Percentiles rank a stretch among this genome's conserved stretches.
Evolutionary conservation across 2,329 filamentous ascomycete genomes (phyloP).

Genomic region (Monosporascus sp.): DNA sequence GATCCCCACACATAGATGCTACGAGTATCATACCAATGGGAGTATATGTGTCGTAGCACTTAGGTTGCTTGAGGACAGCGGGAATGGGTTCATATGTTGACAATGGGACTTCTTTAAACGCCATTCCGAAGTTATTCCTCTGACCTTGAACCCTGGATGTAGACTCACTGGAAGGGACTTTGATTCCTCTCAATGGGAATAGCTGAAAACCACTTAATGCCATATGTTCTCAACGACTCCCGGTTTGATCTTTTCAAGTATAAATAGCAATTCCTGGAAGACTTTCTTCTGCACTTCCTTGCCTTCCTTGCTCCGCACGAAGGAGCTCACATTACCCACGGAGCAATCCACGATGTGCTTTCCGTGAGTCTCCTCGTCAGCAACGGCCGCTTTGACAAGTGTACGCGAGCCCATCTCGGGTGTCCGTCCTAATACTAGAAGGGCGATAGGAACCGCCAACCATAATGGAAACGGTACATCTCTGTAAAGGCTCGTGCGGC

Average conservation of each 20-base stretch:
- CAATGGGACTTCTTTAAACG: too few relatives aligned
- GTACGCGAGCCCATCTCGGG: conserved; percentile 36
- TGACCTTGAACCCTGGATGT: too few relatives aligned
- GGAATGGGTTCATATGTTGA: too few relatives aligned
- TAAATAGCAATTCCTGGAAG: conserved; percentile 37
- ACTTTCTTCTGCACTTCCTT: conserved; percentile 29
- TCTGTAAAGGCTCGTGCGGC: conserved; percentile 34
- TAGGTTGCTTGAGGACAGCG: too few relatives aligned
- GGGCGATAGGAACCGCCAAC: conserved; percentile 8
- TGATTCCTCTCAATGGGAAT: conserved; percentile 4
- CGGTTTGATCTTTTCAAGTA: conserved; percentile 38
- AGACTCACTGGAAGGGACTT: background rate
- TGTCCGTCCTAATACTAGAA: conserved; percentile 27
- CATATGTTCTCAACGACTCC: conserved; percentile 31
- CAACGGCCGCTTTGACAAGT: conserved; percentile 32
- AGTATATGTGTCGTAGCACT: too few relatives aligned
- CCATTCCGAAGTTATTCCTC: too few relatives aligned
- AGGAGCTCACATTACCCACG: conserved; percentile 22
- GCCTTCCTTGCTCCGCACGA: conserved; percentile 33
- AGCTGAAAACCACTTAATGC: background rate
- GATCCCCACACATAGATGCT: too few relatives aligned
- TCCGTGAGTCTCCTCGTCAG: conserved; percentile 34
- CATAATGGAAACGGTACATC: conserved; percentile 24
- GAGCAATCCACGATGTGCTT: conserved; percentile 33
- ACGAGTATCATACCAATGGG: too few relatives aligned